Conservation (phyloP, 2,329 filamentous ascomycete genomes). For the Fusarium nelsonii region DNA sequence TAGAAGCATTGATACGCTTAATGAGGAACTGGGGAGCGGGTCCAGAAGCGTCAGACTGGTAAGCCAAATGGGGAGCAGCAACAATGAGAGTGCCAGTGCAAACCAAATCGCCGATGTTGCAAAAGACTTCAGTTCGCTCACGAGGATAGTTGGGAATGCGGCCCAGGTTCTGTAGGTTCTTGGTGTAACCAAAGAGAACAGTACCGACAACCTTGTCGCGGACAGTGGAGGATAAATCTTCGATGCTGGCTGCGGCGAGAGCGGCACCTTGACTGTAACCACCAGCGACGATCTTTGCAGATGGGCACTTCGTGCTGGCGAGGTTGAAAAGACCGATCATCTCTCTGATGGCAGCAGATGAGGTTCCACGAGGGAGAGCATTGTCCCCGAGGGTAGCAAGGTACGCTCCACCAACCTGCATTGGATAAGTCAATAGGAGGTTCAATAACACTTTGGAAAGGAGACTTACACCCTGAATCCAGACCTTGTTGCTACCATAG, state of each 20-base stretch:
- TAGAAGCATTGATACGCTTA: conserved; percentile 22
- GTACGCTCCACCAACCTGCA: conserved; percentile 51
- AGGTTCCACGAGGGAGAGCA: conserved; percentile 54
- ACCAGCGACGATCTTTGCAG: conserved; percentile 57
- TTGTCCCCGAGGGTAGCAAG: conserved; percentile 53
- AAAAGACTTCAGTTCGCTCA: conserved; percentile 54
- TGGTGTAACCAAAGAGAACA: conserved; percentile 58
- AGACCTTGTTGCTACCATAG: conserved; percentile 48
- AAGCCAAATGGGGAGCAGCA: conserved; percentile 31
- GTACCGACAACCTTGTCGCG: conserved; percentile 54
- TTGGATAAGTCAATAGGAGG: rapidly evolving
- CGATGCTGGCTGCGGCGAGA: conserved; percentile 57
- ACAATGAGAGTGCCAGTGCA: conserved; percentile 53
- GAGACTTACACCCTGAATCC: conserved; percentile 59
- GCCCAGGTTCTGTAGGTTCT: conserved; percentile 57
- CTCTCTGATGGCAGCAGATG: conserved; percentile 54
- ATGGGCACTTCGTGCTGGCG: conserved; percentile 59
- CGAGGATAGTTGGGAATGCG: conserved; percentile 55
- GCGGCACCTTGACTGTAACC: conserved; percentile 59
- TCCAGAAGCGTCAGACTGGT: conserved; percentile 27
- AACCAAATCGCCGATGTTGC: conserved; percentile 52
- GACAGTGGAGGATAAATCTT: conserved; percentile 49
- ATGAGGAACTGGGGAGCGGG: conserved; percentile 33
- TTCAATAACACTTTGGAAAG: rapidly evolving
- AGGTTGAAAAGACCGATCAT: conserved; percentile 57